Base-by-base conservation (phyloP, 2,329 filamentous ascomycete genomes). In the Hawksworthiomyces lignivorus region DNA sequence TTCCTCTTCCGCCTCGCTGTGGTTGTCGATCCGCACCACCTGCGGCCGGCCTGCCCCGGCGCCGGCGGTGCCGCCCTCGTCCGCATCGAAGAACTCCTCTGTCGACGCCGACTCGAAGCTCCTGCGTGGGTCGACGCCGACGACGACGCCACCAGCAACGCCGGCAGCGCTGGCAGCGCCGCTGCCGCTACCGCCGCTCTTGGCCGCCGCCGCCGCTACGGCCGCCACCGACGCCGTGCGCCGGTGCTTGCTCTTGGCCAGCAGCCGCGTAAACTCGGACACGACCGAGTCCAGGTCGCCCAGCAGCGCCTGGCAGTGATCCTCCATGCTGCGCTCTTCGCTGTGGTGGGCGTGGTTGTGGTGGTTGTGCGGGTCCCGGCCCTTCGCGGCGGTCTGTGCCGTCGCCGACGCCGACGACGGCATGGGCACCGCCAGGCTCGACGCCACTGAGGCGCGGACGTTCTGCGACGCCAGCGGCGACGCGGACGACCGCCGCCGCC, bases 1-100 rank as follows among this genome's bases (percentile, higher is more conserved):
- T n/a, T 51, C 49, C n/a, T 51, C 24, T 26, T 26, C 48, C 19
- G 35, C 28, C 22, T 50, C 44, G 36, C 41, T 45, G 30, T 41
- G 36, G 22, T 37, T 38, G 37, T 47, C 47, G 15, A 50, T 50
- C 12, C 36, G 48, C 21, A 50, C 26, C 35, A 50, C 14, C 66
- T 66, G 19, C 63, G 68, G n/a, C 50, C 8, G 8, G 24, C 8
- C 24, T 8, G 24, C 24, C 2, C 19, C 32, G 18, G 7, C n/a
- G 3, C 12, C 11, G 5, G 33, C 17, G 8, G 17, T 22, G 51
- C 76, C 75, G 14, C 75, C 80, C 54, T 84, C 80, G 1, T 92
- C 80, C 1, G 92, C 92, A 59, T 98, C 92, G 54, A 96, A 98
- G 63, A 97, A 98, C 58, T 97, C 90, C 43, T 94, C 86, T 3